Evolutionary conservation across 306 rosid genomes (phyloP), one percentile per base, ranked within the genome.

Genomic region (Elaeagnus macrophylla): DNA sequence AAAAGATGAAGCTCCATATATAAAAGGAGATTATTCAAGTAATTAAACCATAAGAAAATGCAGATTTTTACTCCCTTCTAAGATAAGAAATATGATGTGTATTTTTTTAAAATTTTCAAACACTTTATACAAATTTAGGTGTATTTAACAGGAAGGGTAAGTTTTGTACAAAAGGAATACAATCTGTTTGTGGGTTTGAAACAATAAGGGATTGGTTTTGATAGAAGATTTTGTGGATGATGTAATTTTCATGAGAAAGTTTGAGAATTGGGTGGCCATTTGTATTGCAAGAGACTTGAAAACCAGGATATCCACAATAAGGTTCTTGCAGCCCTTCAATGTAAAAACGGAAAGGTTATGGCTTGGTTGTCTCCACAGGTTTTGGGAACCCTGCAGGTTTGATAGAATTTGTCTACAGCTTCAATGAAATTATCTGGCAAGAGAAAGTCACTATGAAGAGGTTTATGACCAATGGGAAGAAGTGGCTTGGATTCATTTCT

Each of bases 261-360:
- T 56, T 68, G 43, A 86, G 67, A n/a, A n/a, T n/a, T n/a, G 83
- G 78, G 51, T 41, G 37, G 49, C 51, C 78, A 18, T 56, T 17
- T 0, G 0, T 19, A 25, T 18, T 11, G 64, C 95, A 86, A 15
- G 65, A 19, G 51, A 86, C 14, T 0, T 12, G 40, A 17, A 86
- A 86, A 57, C 88, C 78, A 1, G 83, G 88, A 61, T 40, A 75
- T 0, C 95, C 91, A 14, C 91, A 78, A 14, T 39, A 80, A 12
- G 67, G 0, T 32, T 49, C 0, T 57, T 82, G 79, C 36, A 0
- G 12, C 15, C 61, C 65, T 9, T 13, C 0, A 15, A 80, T 71
- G 72, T 54, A 73, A 41, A 82, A 86, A 0, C n/a, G 90, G 90
- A 72, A 67, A 82, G 17, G 14, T 72, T 46, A 82, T 82, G 25